Base-by-base conservation (phyloP, 192 early-diverging fungal species). In the Podila minutissima region DNA sequence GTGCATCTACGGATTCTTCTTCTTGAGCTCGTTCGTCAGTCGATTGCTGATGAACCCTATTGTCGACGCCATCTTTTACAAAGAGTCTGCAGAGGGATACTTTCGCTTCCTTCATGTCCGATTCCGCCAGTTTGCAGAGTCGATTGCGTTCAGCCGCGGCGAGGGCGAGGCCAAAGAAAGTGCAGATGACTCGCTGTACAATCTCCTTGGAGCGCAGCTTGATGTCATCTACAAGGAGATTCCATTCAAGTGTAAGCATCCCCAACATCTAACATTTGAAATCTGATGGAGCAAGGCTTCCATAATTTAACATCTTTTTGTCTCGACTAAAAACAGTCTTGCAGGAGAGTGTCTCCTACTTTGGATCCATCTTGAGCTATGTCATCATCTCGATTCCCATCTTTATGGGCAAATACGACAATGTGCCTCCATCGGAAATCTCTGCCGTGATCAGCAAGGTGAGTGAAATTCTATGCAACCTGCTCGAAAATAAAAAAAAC, bases 81-180 rank as follows among this genome's bases (percentile, higher is more conserved):
- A 89, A 64, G 95, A 98, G 74, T 86, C 85, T 20, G 87, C 89
- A 0, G 96, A 98, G 81, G 96, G 96, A 9, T 88, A 95, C 62
- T 93, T 95, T 63, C 87, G 88, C 64, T 94, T 89, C 71, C 75
- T 90, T 38, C 92, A 95, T 66, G 88, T 94, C 33, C 88, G 92
- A 5, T 84, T 93, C 37, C 86, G 93, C 15, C 88, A 90, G 57
- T 89, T 88, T 84, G 91, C 93, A 29, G 95, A 97, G 71, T 84
- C 92, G 0, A 92, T 98, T 73, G 92, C 95, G 6, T 92, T 98
- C 62, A 88, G 92, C 70, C 84, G 89, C n/a, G 93, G 95, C 26
- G 94, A 96, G 81, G 65, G 74, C 4, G 82, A 84, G 59, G 95
- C 96, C 71, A 83, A 85, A 46, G 57, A 63, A 7, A 62, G 85